A percentile compares a stretch with the other conserved stretches of the same genome.
These are phyloP conservation scores for Xerophyta viscosa DNA, from an alignment of 106 monocot species.

Conservation along the genomic window DNA sequence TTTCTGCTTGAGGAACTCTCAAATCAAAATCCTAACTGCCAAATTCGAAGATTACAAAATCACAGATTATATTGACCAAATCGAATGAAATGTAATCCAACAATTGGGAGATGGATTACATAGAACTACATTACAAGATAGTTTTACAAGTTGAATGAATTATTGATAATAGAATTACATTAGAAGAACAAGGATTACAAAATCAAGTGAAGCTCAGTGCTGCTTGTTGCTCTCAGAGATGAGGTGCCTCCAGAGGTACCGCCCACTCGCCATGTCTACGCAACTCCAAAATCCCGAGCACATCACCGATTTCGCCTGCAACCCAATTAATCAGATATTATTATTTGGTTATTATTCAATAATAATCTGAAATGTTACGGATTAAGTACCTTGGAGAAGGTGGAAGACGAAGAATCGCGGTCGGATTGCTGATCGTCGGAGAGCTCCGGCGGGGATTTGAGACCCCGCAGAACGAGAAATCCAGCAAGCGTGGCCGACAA, in stretches of 20 bases:
- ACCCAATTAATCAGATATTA: background rate
- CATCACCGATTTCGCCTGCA: conserved; percentile 40
- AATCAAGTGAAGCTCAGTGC: too few species aligned
- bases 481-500: conserved; percentile 85
- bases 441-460: conserved; percentile 25
- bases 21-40: too few species aligned
- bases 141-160: too few species aligned
- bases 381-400: conserved; percentile 26
- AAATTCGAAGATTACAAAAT: too few species aligned
- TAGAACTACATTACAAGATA: too few species aligned
- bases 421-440: conserved; percentile 3
- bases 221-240: background rate
- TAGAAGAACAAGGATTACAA: too few species aligned
- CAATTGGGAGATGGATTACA: too few species aligned
- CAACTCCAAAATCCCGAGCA: conserved; percentile 60
- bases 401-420: background rate
- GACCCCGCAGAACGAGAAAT: conserved; percentile 50
- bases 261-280: conserved; percentile 89
- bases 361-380: too few species aligned
- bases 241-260: conserved; percentile 74
- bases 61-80: too few species aligned
- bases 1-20: too few species aligned
- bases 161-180: too few species aligned
- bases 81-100: too few species aligned
- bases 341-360: background rate